Conservation (phyloP, 2,329 filamentous ascomycete species). For the Coniochaeta hoffmannii region DNA sequence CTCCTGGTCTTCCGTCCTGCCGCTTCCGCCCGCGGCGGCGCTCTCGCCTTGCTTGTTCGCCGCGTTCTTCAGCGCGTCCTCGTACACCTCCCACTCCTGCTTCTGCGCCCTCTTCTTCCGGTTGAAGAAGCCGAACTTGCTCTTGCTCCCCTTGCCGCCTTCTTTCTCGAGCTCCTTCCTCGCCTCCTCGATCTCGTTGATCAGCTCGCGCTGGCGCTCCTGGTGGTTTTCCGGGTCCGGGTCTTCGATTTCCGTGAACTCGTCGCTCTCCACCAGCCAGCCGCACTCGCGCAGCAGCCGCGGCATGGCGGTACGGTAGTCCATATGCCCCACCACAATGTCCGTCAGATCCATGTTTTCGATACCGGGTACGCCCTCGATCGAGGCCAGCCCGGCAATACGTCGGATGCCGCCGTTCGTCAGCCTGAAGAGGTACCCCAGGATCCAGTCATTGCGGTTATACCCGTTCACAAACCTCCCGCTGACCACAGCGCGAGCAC, state of each 20-base stretch:
- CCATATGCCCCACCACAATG: conserved; percentile 87
- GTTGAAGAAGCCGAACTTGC: conserved; percentile 68
- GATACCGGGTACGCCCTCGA: conserved; percentile 69
- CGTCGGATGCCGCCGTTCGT: conserved; percentile 87
- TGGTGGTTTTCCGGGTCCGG: conserved; percentile 91
- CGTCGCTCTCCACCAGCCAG: conserved; percentile 86
- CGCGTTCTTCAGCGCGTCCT: conserved; percentile 49
- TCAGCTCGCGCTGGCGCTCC: conserved; percentile 81
- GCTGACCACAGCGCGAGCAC: conserved; percentile 72
- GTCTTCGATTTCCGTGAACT: conserved; percentile 95
- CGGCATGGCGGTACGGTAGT: conserved; percentile 90
- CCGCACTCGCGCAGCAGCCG: conserved; percentile 78
- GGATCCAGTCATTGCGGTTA: conserved; percentile 92
- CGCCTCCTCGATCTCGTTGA: conserved; percentile 94
- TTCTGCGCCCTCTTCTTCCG: conserved; percentile 74
- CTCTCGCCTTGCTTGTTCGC: conserved; percentile 6
- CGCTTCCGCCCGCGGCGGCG: conserved; percentile 19
- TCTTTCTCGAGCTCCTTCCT: conserved; percentile 70
- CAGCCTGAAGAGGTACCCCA: conserved; percentile 90
- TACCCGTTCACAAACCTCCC: conserved; percentile 96
- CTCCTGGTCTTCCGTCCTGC: conserved; percentile 39
- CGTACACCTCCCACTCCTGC: conserved; percentile 91
- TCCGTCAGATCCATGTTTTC: conserved; percentile 89
- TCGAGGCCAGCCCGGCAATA: conserved; percentile 72
- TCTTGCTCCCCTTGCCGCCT: conserved; percentile 44